Base-by-base conservation (phyloP, 2,329 filamentous ascomycete genomes). In the Fonsecaea nubica region DNA sequence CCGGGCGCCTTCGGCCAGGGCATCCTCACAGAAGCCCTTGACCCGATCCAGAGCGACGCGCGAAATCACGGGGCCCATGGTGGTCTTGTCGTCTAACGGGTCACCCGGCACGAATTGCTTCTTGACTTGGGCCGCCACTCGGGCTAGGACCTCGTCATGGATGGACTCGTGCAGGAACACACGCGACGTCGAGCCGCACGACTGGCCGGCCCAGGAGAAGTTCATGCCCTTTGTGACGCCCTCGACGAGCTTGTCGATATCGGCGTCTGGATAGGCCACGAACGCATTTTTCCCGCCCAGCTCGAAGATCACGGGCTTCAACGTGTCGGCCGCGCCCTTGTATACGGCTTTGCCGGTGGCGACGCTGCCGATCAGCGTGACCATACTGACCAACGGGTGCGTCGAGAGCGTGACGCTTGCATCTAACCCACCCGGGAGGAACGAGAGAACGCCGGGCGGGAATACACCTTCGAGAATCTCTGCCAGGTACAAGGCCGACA, bases 171-270 rank as follows among this genome's bases (percentile, higher is more conserved):
- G 87, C 1, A 90, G 87, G 1, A 90, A 79, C 10, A 91, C 82
- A 12, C 88, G 84, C 12, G 87, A 88, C 0, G 86, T 89, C 4
- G 87, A 86, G 7, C 85, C 86, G 78, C 88, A 90, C n/a, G 89
- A 83, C 74, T 90, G 72, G 13, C 73, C 73, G 13, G 63, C 64
- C 72, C 72, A 73, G 13, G 65, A 66, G 57, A 70, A 75, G 62
- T 73, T 73, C 69, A 73, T 73, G 6, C 70, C 83, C 81, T 18
- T 80, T 81, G 25, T 77, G 73, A 71, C 90, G 87, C n/a, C 85
- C 81, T 90, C 88, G 10, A 90, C 89, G 1, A 88, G 87, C 74
- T 89, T 85, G 4, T 89, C 86, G 35, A 90, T 73, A 66, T 90
- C 87, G 3, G 87, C 87, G 72, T 90, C 88, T 6, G 84, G 80